A percentile compares a stretch with the other conserved stretches of the same genome.
These are phyloP conservation scores for Colletotrichum tanaceti DNA, from an alignment of 2,329 filamentous ascomycete genomes.

Conservation along the genomic window DNA sequence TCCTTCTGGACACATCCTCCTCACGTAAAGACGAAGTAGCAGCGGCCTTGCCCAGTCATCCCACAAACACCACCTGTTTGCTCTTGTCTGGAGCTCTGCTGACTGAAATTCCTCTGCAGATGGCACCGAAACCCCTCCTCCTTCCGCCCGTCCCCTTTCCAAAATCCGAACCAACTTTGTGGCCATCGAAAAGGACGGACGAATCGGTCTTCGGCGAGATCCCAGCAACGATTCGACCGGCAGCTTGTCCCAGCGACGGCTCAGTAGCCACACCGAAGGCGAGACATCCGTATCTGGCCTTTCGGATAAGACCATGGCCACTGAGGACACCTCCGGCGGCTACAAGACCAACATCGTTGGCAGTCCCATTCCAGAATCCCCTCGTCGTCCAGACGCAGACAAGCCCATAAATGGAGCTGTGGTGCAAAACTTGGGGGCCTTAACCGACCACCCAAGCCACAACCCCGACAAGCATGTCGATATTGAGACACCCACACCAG, in stretches of 20 bases:
- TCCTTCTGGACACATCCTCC: too few relatives aligned
- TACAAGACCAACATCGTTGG: constrained; percentile 51
- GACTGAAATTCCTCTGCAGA: constrained; percentile 25
- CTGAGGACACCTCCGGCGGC: constrained; percentile 48
- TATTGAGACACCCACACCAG: constrained; percentile 51
- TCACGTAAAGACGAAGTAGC: neutral
- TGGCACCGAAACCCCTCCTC: constrained; percentile 41
- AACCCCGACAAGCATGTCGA: constrained; percentile 57
- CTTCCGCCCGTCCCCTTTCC: constrained; percentile 70
- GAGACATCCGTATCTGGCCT: constrained; percentile 44
- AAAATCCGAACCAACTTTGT: constrained; percentile 82
- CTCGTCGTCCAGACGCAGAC: constrained; percentile 46
- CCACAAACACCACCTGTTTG: neutral
- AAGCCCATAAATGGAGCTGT: constrained; percentile 44
- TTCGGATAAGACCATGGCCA: constrained; percentile 34
- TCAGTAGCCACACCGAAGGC: constrained; percentile 53
- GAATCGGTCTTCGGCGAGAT: constrained; percentile 63
- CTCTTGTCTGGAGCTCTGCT: constrained; percentile 19
- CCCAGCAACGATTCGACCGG: constrained; percentile 56
- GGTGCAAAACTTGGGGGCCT: constrained; percentile 39
- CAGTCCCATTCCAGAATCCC: constrained; percentile 58
- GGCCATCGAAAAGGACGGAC: constrained; percentile 74
- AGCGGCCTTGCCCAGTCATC: constrained; percentile 1
- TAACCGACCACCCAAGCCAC: constrained; percentile 50
- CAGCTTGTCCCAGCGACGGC: constrained; percentile 49